phyloP scores from a whole-genome alignment of 2,329 filamentous ascomycete species.

The Verticillium longisporum region DNA sequence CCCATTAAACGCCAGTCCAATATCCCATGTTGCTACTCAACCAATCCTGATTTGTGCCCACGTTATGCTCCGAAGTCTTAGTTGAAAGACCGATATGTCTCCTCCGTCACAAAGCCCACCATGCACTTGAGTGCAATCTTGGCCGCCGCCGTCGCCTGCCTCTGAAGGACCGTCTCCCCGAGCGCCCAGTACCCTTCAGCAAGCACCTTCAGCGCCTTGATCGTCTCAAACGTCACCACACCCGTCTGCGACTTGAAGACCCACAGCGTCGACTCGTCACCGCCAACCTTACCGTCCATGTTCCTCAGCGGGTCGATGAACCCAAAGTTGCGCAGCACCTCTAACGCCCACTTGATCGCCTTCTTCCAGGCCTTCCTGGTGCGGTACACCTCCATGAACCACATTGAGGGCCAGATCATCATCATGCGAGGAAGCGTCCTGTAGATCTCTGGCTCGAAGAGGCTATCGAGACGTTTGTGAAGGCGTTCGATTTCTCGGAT shows the following conservation, averaged over 20 bases:
- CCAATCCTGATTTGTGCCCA: background rate
- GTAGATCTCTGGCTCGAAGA: constrained; percentile 24
- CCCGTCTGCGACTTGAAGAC: constrained; percentile 15
- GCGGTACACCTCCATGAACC: constrained; percentile 24
- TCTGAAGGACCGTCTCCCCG: constrained; percentile 17
- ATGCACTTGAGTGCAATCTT: constrained; percentile 21
- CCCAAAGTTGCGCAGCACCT: constrained; percentile 26
- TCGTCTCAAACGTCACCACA: constrained; percentile 26
- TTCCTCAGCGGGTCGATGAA: constrained; percentile 15
- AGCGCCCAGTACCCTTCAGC: constrained; percentile 21
- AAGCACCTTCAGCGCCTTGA: constrained; percentile 21
- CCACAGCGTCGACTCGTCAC: constrained; percentile 13
- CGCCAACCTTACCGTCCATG: constrained; percentile 7
- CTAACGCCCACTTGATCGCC: constrained; percentile 19
- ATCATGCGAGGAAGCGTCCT: constrained; percentile 21
- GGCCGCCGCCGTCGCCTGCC: constrained; percentile 19
- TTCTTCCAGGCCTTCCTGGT: constrained; percentile 23
- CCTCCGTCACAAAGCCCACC: constrained; percentile 23
- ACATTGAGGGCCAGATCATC: constrained; percentile 27
- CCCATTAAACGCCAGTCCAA: background rate
- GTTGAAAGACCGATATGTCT: constrained; percentile 7
- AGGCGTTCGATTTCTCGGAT: constrained; percentile 24
- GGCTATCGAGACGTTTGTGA: constrained; percentile 20
- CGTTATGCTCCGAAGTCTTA: background rate
- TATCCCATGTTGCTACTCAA: background rate